These are phyloP conservation scores for Mucor irregularis DNA, from an alignment of 371 early-diverging fungal species.

Conservation along the genomic window DNA sequence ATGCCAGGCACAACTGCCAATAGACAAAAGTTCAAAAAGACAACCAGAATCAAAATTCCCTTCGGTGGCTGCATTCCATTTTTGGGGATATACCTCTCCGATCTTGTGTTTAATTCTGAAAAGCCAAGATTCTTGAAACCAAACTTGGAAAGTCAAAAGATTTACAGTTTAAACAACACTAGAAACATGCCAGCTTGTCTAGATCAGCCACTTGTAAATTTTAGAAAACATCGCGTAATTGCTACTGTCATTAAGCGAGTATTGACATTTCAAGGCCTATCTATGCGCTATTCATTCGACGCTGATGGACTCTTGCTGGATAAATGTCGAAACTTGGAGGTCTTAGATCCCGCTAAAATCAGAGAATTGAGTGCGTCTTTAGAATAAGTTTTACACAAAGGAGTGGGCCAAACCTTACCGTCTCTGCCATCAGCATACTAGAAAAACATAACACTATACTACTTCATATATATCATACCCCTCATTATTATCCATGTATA, in stretches of 20 bases:
- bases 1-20: slow-evolving; percentile 34
- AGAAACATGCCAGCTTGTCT: slow-evolving; percentile 21
- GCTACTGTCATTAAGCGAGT: slow-evolving; percentile 68
- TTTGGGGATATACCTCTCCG: slow-evolving; percentile 67
- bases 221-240: slow-evolving; percentile 63
- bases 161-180: slow-evolving; percentile 24
- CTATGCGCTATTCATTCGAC: slow-evolving; percentile 58
- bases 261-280: slow-evolving; percentile 59
- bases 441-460: too few species aligned
- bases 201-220: slow-evolving; percentile 60
- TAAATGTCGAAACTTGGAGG: slow-evolving; percentile 32
- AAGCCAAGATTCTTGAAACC: slow-evolving; percentile 56
- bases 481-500: too few species aligned
- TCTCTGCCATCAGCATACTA: too few species aligned
- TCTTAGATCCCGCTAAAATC: slow-evolving; percentile 36
- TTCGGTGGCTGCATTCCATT: slow-evolving; percentile 66
- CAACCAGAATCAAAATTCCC: slow-evolving; percentile 37
- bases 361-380: slow-evolving; percentile 36
- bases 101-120: slow-evolving; percentile 67
- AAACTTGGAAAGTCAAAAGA: slow-evolving; percentile 25
- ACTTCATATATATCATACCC: too few species aligned
- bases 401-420: too few species aligned
- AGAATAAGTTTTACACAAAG: slow-evolving; percentile 12
- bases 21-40: slow-evolving; percentile 23
- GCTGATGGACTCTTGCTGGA: slow-evolving; percentile 44